A percentile compares a stretch with the other conserved stretches of the same genome.
Conservation (phyloP, 495 filamentous ascomycete species). For the Tuber umbilicatum region DNA sequence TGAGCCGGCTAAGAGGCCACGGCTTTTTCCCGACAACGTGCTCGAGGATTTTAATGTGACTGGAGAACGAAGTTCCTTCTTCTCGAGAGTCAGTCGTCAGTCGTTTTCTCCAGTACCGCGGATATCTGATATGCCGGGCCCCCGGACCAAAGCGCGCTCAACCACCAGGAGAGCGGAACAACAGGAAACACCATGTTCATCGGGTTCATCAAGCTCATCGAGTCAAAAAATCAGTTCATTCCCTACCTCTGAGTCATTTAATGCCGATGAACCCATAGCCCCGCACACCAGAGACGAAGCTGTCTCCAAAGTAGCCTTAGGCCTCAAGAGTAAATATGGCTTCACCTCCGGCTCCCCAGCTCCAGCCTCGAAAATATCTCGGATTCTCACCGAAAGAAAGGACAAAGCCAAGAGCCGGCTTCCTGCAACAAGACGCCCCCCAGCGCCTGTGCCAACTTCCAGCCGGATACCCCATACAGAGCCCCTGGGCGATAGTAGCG, state of each 20-base stretch:
- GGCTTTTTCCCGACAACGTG: slow-evolving; percentile 7
- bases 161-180: background rate
- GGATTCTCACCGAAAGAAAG: background rate
- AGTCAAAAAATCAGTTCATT: background rate
- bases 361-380: background rate
- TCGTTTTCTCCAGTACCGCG: background rate
- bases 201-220: background rate
- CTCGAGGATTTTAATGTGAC: slow-evolving; percentile 25
- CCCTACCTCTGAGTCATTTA: background rate
- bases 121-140: background rate
- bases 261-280: background rate
- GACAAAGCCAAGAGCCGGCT: background rate
- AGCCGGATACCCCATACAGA: background rate
- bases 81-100: slow-evolving; percentile 15
- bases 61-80: slow-evolving; percentile 32
- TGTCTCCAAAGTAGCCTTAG: background rate
- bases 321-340: background rate
- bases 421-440: background rate
- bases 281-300: background rate
- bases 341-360: background rate
- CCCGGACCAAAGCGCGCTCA: background rate
- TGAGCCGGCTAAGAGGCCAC: slow-evolving; percentile 24
- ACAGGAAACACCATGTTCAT: background rate
- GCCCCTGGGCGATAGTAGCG: background rate
- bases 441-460: background rate